These are phyloP conservation scores for Parachlorella kessleri DNA, from an alignment of 139 green algal genomes.

Conservation along the genomic window DNA sequence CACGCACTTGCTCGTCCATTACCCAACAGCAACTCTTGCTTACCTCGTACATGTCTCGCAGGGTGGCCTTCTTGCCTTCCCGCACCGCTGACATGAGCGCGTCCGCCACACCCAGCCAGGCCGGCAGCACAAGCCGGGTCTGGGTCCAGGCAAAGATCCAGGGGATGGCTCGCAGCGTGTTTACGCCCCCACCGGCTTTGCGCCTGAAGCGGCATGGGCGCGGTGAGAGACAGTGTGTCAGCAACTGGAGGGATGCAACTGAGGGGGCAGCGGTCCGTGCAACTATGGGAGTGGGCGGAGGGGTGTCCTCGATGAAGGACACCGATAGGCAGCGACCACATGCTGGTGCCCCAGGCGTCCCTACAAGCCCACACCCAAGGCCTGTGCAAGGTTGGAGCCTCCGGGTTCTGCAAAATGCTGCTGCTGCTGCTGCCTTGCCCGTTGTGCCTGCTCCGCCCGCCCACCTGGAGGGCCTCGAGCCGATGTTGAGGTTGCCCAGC, in stretches of 20 bases:
- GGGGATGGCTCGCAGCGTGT: conserved; percentile 93
- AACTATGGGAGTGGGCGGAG: neutral
- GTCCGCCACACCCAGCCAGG: conserved; percentile 93
- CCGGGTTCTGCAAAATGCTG: too few species aligned
- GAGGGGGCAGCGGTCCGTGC: neutral
- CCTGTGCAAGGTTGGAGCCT: too few species aligned
- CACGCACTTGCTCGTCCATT: too few species aligned
- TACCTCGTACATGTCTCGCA: conserved; percentile 88
- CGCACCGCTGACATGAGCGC: conserved; percentile 57
- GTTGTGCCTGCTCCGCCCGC: conserved; percentile 33
- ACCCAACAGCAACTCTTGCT: too few species aligned
- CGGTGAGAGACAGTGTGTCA: neutral
- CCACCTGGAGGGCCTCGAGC: conserved; percentile 65
- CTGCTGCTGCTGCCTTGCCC: conserved; percentile 10
- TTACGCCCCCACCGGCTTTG: conserved; percentile 63
- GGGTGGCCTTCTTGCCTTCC: conserved; percentile 61
- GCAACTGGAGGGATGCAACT: neutral
- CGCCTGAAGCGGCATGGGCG: conserved; percentile 4
- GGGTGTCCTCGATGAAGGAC: neutral
- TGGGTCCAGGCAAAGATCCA: conserved; percentile 99
- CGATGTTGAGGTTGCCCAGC: conserved; percentile 96
- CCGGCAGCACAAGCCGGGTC: conserved; percentile 92
- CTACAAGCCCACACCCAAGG: too few species aligned
- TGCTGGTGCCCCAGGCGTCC: too few species aligned
- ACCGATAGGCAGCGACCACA: neutral